A percentile compares a stretch with the other conserved stretches of the same genome.
Conservation (phyloP, 2,329 filamentous ascomycete species). For the Sclerotinia trifoliorum region DNA sequence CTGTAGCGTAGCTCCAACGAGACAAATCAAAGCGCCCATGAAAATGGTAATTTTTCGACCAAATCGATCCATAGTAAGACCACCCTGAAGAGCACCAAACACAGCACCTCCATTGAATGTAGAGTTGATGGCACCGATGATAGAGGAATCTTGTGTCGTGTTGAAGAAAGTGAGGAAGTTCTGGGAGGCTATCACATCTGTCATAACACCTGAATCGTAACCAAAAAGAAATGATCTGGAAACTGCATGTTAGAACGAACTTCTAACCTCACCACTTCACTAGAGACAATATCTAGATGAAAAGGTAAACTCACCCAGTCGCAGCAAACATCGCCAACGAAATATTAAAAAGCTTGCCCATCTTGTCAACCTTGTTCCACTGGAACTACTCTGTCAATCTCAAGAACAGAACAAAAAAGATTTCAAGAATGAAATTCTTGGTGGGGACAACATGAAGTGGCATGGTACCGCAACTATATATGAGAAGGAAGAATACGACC, state of each 20-base stretch:
- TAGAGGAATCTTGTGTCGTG: slow-evolving; percentile 39
- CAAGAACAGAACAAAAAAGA: not conserved
- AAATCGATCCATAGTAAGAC: slow-evolving; percentile 55
- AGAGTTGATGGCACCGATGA: slow-evolving; percentile 58
- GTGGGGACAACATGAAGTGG: slow-evolving; percentile 1
- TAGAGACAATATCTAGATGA: not conserved
- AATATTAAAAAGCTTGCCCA: slow-evolving; percentile 46
- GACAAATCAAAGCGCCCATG: slow-evolving; percentile 58
- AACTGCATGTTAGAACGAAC: slow-evolving; percentile 20
- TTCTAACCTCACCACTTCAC: not conserved
- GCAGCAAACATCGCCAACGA: slow-evolving; percentile 45
- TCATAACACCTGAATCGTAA: slow-evolving; percentile 41
- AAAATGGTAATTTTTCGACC: slow-evolving; percentile 58
- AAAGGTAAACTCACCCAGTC: slow-evolving; percentile 37
- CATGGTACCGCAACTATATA: slow-evolving; percentile 22
- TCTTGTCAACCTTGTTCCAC: slow-evolving; percentile 26
- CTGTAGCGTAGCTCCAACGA: slow-evolving; percentile 59
- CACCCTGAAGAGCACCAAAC: slow-evolving; percentile 43
- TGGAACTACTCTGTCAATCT: not conserved
- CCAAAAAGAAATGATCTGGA: slow-evolving; percentile 44
- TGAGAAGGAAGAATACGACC: not conserved
- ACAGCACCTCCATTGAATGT: slow-evolving; percentile 62
- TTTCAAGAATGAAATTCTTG: slow-evolving; percentile 9
- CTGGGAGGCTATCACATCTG: slow-evolving; percentile 36
- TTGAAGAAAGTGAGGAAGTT: slow-evolving; percentile 38